Evolutionary conservation across 129 eudicot genomes (phyloP).

Genomic region (Tagetes patula): DNA sequence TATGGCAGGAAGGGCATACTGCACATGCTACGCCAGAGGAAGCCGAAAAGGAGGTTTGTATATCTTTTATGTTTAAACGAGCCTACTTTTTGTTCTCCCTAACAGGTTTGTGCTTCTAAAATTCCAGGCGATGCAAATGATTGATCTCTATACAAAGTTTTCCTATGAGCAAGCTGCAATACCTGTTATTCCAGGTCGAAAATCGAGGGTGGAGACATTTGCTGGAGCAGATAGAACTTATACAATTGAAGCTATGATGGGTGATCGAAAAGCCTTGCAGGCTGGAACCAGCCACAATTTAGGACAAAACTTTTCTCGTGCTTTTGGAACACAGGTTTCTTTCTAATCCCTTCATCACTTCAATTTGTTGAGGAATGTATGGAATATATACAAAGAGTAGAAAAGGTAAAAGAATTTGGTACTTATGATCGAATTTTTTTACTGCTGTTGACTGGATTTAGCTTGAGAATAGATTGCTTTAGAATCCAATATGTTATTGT

Average conservation of each 20-base stretch:
- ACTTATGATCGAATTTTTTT: not conserved
- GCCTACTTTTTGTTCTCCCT: slow-evolving; percentile 16
- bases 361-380: not conserved
- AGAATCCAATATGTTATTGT: slow-evolving; percentile 12
- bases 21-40: slow-evolving; percentile 94
- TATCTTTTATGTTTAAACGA: slow-evolving; percentile 6
- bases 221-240: slow-evolving; percentile 97
- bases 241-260: slow-evolving; percentile 99
- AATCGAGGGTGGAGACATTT: slow-evolving; percentile 92
- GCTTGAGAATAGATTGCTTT: slow-evolving; percentile 13
- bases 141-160: slow-evolving; percentile 81
- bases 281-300: slow-evolving; percentile 99
- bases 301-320: slow-evolving; percentile 97
- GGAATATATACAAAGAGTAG: not conserved
- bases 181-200: slow-evolving; percentile 95
- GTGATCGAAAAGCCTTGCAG: slow-evolving; percentile 94
- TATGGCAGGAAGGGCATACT: slow-evolving; percentile 99
- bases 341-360: not conserved
- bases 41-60: slow-evolving; percentile 83
- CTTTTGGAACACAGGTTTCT: slow-evolving; percentile 81
- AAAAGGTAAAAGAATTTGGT: not conserved
- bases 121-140: slow-evolving; percentile 94
- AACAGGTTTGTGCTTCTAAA: slow-evolving; percentile 32
- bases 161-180: slow-evolving; percentile 95
- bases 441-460: not conserved